phyloP scores from a whole-genome alignment of 805 yeast genomes.

The Saccharomycopsis babjevae region DNA sequence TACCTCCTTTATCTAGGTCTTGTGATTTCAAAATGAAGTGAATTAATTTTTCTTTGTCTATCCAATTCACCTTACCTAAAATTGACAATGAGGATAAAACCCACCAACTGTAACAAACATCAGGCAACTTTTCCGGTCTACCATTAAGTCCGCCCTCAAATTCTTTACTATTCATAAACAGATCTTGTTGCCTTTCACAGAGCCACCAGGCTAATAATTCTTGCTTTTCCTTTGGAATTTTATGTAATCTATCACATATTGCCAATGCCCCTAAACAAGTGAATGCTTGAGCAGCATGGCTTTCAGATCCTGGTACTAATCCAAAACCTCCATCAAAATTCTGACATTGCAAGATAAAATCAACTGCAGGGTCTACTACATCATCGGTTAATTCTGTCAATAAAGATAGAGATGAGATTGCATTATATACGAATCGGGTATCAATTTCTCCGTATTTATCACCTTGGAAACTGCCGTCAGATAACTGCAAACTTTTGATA shows the following conservation, averaged over 20 bases:
- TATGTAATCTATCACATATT: conserved; percentile 48
- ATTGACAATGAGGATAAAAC: conserved; percentile 68
- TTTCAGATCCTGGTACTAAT: conserved; percentile 85
- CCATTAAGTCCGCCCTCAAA: conserved; percentile 87
- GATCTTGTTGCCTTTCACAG: conserved; percentile 74
- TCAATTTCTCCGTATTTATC: conserved; percentile 90
- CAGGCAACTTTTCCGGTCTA: conserved; percentile 90
- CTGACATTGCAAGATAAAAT: conserved; percentile 56
- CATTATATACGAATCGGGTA: conserved; percentile 81
- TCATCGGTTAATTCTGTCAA: conserved; percentile 48
- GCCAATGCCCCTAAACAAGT: conserved; percentile 78
- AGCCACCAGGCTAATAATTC: conserved; percentile 73
- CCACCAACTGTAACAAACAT: conserved; percentile 99
- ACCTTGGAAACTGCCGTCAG: conserved; percentile 74
- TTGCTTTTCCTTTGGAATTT: conserved; percentile 27
- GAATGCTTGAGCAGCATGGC: conserved; percentile 87
- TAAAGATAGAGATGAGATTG: conserved; percentile 62
- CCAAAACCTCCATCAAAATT: conserved; percentile 98
- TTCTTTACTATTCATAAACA: conserved; percentile 21
- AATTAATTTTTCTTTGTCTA: conserved; percentile 52
- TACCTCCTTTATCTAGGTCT: conserved; percentile 74
- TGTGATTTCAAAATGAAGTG: conserved; percentile 69
- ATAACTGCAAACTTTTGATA: conserved; percentile 28
- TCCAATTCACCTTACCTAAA: conserved; percentile 61
- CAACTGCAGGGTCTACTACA: conserved; percentile 51